Evolutionary conservation across 208 protist species (phyloP).

Genomic region (Acanthamoeba healyi): DNA sequence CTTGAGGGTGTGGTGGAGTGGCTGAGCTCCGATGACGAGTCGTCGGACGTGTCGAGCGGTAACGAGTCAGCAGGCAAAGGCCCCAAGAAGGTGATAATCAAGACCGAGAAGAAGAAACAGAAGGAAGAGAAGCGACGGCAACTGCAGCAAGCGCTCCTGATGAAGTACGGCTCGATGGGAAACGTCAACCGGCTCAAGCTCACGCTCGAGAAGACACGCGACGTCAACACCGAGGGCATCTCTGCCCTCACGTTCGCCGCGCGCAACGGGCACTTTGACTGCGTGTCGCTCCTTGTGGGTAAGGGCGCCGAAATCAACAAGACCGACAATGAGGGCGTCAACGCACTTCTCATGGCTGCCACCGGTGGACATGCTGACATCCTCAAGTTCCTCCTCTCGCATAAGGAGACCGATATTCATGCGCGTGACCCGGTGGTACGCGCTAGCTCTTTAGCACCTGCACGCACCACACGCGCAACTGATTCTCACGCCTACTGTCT

Average conservation of each 20-base stretch:
- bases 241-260: constrained; percentile 62
- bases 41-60: constrained; percentile 54
- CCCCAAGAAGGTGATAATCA: not conserved
- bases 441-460: not conserved
- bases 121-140: constrained; percentile 61
- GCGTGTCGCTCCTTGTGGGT: constrained; percentile 54
- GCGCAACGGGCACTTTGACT: constrained; percentile 64
- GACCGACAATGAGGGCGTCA: constrained; percentile 57
- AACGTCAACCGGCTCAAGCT: constrained; percentile 63
- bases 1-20: constrained; percentile 18
- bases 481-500: no score
- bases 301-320: constrained; percentile 55
- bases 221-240: constrained; percentile 66
- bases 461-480: not conserved
- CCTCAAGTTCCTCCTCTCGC: constrained; percentile 27
- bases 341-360: constrained; percentile 52
- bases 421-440: constrained; percentile 18
- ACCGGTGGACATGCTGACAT: constrained; percentile 45
- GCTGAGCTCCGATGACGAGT: constrained; percentile 42
- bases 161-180: constrained; percentile 69
- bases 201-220: constrained; percentile 11
- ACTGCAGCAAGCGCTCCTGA: constrained; percentile 50
- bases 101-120: constrained; percentile 37
- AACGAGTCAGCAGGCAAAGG: not conserved
- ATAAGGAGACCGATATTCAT: constrained; percentile 45